Evolutionary conservation across 306 rosid genomes (phyloP), one percentile per base, ranked within the genome.

Genomic region (Alnus rubra): DNA sequence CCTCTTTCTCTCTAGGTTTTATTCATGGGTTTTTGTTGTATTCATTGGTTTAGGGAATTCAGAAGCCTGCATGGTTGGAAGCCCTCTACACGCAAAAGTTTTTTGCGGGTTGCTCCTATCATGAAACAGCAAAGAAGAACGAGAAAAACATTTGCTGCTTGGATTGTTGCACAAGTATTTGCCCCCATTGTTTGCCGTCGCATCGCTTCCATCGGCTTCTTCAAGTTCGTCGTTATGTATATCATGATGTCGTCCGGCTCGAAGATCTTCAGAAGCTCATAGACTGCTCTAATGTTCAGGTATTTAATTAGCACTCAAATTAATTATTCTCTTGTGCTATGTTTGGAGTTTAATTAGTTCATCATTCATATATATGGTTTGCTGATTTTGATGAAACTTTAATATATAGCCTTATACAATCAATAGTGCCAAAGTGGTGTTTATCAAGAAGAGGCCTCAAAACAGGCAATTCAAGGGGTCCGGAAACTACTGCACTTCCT

Each of bases 21-120:
- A 42, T 42, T 42, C 45, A 42, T 42, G 4, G 45, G 9, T 68
- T 28, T 80, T 23, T 23, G 28, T 23, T 23, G 28, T 23, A 23
- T 23, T 42, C 45, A 42, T 42, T 42, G 45, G 9, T 68, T 28
- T 80, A 93, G 98, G 98, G 94, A 83, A 87, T 87, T 77, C 83
- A 89, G 75, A 93, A 90, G 84, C 99, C 99, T 83, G 96, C 97
- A 86, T 96, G 99, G 99, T 90, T 96, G 90, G 98, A 96, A 79
- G 98, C 99, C 59, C 96, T 96, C 23, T 90, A 89, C 47, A 82
- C 74, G 5, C 76, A 96, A 59, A 96, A 90, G 50, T 96, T 96
- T 92, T 96, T 96, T 44, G 92, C 84, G 76, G 88, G 91, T 5
- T 96, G 99, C 31, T 90, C 88, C 2, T 87, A 72, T 62, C 99